Conservation (phyloP, 768 basidiomycete genomes). For the Leccinum aurantiacum region DNA sequence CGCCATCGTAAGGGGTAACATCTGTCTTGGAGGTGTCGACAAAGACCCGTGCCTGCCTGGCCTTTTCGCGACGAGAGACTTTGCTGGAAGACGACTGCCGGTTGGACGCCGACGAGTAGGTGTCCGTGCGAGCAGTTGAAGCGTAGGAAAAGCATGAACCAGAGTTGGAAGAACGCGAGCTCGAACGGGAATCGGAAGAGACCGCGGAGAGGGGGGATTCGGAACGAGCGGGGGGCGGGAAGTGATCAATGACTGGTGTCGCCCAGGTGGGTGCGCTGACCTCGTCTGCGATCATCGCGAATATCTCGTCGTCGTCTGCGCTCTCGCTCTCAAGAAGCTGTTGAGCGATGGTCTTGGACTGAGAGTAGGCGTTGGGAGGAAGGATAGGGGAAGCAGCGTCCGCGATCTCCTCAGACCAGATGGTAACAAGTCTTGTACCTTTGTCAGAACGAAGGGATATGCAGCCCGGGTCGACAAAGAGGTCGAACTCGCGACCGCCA, state of each 20-base stretch:
- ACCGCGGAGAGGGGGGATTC: slow-evolving; percentile 58
- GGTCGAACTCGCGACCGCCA: slow-evolving; percentile 70
- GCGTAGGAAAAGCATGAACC: slow-evolving; percentile 72
- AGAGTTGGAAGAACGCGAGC: slow-evolving; percentile 68
- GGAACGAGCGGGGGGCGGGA: slow-evolving; percentile 52
- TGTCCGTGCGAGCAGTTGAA: slow-evolving; percentile 55
- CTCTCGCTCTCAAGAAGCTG: slow-evolving; percentile 69
- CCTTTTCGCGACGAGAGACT: slow-evolving; percentile 67
- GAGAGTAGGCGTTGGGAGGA: slow-evolving; percentile 20
- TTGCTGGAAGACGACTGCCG: slow-evolving; percentile 46
- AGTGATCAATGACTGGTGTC: slow-evolving; percentile 61
- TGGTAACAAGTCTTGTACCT: slow-evolving; percentile 48
- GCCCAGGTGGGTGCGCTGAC: slow-evolving; percentile 67
- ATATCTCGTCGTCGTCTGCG: slow-evolving; percentile 71
- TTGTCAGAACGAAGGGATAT: slow-evolving; percentile 64
- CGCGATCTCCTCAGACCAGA: slow-evolving; percentile 65
- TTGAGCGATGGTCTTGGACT: slow-evolving; percentile 67
- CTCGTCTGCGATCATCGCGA: slow-evolving; percentile 72
- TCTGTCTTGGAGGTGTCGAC: slow-evolving; percentile 74
- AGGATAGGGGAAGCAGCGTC: slow-evolving; percentile 21
- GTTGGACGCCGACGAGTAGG: slow-evolving; percentile 41
- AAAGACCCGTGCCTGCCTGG: slow-evolving; percentile 68
- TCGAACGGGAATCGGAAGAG: slow-evolving; percentile 52
- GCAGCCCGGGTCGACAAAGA: slow-evolving; percentile 79
- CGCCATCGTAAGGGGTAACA: slow-evolving; percentile 83